Evolutionary conservation across 139 green algal species (phyloP), one percentile per base, ranked within the genome.

Genomic region (Microglena sp.): DNA sequence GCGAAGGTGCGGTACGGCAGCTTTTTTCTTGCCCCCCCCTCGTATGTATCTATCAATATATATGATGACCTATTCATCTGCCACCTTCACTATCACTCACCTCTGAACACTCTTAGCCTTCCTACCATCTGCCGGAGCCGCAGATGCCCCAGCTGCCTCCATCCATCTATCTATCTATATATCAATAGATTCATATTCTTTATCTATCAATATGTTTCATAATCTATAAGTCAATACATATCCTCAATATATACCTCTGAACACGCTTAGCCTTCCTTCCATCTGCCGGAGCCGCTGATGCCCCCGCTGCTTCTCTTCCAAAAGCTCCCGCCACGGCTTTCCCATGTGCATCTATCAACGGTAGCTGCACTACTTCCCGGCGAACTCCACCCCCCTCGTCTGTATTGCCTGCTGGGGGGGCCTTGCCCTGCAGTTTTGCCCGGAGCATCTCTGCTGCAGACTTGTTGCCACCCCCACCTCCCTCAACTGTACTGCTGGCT

Each of bases 261-360:
- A n/a, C n/a, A n/a, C n/a, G n/a, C n/a, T n/a, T n/a, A n/a, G 40
- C 40, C 15, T 11, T 15, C 11, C 40, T 15, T 50, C 11, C 40
- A 24, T 50, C 33, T 18, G 29, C 5, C 21, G 33, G 67, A 0
- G 26, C 64, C 7, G 15, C 22, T 3, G n/a, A 62, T 1, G 40
- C 56, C 2, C 63, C 73, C 1, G 81, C 85, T 21, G 64, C 59
- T 54, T 90, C 81, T 11, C 87, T 75, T 0, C 90, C 91, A 80
- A 97, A 96, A 0, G 86, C 86, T 15, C 90, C 92, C 2, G 79
- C 78, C 65, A 77, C 70, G 0, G 88, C 83, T 7, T 83, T 67
- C 2, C 92, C 92, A 3, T 69, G 4, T 0, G 74, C 77, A 50
- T 95, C 86, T 35, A 97, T 70, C 50, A 89, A 36, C 1, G 91